Evolutionary conservation across 2,329 filamentous ascomycete genomes (phyloP), one percentile per base, ranked within the genome.

Genomic region (Nemania diffusa): DNA sequence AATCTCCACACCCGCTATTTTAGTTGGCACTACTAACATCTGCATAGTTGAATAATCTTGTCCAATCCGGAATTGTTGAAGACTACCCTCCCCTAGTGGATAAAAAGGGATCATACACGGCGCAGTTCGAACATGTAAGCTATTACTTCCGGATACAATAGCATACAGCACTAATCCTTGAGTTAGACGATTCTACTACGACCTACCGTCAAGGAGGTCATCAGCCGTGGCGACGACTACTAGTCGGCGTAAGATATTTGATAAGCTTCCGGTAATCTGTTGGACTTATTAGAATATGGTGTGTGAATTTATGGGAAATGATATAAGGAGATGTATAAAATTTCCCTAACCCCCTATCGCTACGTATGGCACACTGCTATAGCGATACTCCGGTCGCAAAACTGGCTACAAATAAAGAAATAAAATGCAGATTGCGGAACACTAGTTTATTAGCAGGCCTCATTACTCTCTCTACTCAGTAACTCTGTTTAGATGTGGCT

Each of bases 41-140:
- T 15, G 26, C 55, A 11, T 71, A 94, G 91, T 83, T 97, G 79
- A 97, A 97, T 81, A 95, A 90, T 76, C 85, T 97, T 48, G 93
- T 97, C 53, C 85, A 88, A 48, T 89, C 85, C 65, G 94, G 93
- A 65, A 92, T 97, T 73, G 92, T 97, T 50, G 92, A 97, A 81
- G 89, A 92, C 50, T 97, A 97, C 78, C 93, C 94, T 44, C 94
- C 94, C 32, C 84, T 97, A 73, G 90, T 92, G 73, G 94, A 97
- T 82, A 90, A 94, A 81, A 97, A 97, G 86, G 95, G 95, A 66
- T 97, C 92, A 27, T 97, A 97, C 80, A 97, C 94, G 27, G 95
- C 94, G 71, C 94, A 97, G 79, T 97, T 90, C 78, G 94, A 97
- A 84, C 94, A 97, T 83, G 94, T 97, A 82, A 87, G 92, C 88